A percentile compares a stretch with the other conserved stretches of the same genome.
Conservation (phyloP, 768 basidiomycete species). For the Mycena sanguinolenta region DNA sequence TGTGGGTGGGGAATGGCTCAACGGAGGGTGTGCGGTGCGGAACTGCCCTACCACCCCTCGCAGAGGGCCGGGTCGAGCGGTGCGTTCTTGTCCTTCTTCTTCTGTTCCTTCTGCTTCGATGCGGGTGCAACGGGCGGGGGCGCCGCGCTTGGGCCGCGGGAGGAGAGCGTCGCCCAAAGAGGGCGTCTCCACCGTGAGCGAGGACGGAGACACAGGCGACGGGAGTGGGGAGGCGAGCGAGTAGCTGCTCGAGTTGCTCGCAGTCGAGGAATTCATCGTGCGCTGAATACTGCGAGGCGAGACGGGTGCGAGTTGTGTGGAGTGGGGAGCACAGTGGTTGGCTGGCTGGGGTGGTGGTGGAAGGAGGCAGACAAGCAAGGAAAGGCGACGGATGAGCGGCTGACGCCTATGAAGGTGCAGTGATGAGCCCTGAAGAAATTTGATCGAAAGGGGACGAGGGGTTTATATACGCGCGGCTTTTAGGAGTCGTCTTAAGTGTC, state of each 20-base stretch:
- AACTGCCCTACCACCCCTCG: slow-evolving; percentile 30
- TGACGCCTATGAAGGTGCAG: background rate
- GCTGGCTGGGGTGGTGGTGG: background rate
- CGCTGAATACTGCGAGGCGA: background rate
- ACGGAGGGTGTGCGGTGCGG: no score
- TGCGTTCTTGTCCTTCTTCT: background rate
- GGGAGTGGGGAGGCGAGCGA: slow-evolving; percentile 21
- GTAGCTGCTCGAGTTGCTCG: slow-evolving; percentile 20
- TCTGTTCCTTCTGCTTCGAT: background rate
- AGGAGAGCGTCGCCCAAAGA: slow-evolving; percentile 32
- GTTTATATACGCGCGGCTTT: slow-evolving; percentile 1
- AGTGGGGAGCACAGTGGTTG: background rate
- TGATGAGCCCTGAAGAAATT: slow-evolving; percentile 11
- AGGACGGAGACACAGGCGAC: slow-evolving; percentile 22
- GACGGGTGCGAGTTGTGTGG: background rate
- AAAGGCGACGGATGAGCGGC: background rate
- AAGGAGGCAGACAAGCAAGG: no score
- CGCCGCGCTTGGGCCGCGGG: slow-evolving; percentile 35
- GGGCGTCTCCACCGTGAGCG: slow-evolving; percentile 34
- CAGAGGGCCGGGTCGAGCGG: slow-evolving; percentile 33
- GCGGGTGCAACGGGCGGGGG: slow-evolving; percentile 28
- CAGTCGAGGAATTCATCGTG: slow-evolving; percentile 4
- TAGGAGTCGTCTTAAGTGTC: background rate
- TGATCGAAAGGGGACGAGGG: slow-evolving; percentile 18
- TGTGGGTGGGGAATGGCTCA: background rate